These are phyloP conservation scores for Elasticomyces elasticus DNA, from an alignment of 495 filamentous ascomycete species.

Conservation along the genomic window DNA sequence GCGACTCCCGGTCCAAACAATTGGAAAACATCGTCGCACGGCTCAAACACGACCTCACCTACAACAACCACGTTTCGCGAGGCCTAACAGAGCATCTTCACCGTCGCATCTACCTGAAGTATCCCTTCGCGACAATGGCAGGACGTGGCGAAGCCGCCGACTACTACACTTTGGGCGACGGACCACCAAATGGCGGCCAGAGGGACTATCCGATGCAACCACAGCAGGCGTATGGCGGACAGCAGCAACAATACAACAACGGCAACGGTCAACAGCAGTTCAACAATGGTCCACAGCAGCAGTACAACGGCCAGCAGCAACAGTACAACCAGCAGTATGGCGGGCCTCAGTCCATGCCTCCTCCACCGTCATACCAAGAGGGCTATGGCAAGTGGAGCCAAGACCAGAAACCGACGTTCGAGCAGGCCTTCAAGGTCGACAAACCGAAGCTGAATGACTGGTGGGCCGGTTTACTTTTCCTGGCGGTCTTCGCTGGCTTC, in stretches of 20 bases:
- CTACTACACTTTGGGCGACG: constrained; percentile 4
- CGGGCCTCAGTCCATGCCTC: constrained; percentile 10
- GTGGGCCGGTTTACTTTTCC: constrained; percentile 75
- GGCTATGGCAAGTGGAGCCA: constrained; percentile 3
- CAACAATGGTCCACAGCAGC: not conserved
- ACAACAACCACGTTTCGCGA: not conserved
- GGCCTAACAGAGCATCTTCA: not conserved
- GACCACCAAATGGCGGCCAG: not conserved
- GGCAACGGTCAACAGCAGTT: too few species aligned
- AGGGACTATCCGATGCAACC: constrained; percentile 7
- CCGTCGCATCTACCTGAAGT: not conserved
- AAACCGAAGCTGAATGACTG: constrained; percentile 80
- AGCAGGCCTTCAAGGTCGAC: constrained; percentile 69
- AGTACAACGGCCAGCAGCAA: not conserved
- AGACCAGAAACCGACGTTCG: constrained; percentile 51
- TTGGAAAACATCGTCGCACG: not conserved
- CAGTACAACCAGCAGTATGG: constrained; percentile 1
- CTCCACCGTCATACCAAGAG: constrained; percentile 14
- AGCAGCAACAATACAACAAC: not conserved
- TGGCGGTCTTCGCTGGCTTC: constrained; percentile 65
- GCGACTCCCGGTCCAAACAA: too few species aligned
- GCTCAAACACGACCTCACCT: not conserved
- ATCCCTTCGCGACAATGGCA: not conserved
- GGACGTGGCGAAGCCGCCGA: constrained; percentile 1
- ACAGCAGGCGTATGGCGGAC: not conserved